Base-by-base conservation (phyloP, 108 stramenopile genomes). In the Epipyxis sp. region DNA sequence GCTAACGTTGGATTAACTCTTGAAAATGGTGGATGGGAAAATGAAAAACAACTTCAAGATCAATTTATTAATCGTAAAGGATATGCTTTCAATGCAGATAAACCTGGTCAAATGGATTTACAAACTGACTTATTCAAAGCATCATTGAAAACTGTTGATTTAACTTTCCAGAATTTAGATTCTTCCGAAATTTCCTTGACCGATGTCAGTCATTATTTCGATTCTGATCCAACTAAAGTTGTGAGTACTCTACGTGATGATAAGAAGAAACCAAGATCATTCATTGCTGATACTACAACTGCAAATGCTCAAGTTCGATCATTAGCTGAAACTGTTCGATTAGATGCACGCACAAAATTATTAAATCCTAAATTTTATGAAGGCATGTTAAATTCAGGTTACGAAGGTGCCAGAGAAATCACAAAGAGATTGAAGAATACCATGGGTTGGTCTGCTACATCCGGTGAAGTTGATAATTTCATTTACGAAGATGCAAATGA, bases 301-400 rank as follows among this genome's bases (percentile, higher is more conserved):
- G 95, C 95, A 77, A 96, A 96, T 78, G 95, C 95, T 16, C 83
- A 83, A 76, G 95, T 95, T 40, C 91, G 95, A 68, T 88, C 93
- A 25, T 90, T 96, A 46, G 86, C 92, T 44, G 95, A 96, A 83
- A 96, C 95, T 44, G 94, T 96, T 16, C 91, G 95, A 65, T 91
- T 96, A 54, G 95, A 96, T 88, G 95, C 95, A 35, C 91, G 95
- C 68, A 96, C 95, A 32, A 96, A 96, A 88, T 89, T 96, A 68
- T 90, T 96, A 79, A 96, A 96, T 87, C 95, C 94, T 45, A 96
- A 96, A 89, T 96, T 96, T 84, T 94, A 94, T 86, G 95, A 96
- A 81, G 95, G 95, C 84, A 95, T 96, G 95, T 90, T 96, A 76
- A 87, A 90, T 1, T 93, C 93, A 45, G 95, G 95, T 62, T 96